phyloP scores from a whole-genome alignment of 352 stramenopile species.

The Aphanomyces invadans region DNA sequence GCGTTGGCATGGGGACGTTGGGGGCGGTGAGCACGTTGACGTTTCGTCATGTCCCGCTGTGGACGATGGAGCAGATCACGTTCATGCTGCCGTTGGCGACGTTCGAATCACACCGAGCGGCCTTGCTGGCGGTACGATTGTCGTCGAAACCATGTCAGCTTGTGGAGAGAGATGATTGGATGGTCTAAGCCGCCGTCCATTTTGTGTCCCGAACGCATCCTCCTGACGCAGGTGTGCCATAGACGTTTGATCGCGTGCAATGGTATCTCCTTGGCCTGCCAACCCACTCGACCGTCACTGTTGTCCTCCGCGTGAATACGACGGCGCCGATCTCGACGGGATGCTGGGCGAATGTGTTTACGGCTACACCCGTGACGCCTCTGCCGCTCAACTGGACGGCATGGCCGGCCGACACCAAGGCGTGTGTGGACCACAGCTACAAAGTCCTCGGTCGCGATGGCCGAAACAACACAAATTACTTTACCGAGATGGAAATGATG shows the following conservation, averaged over 20 bases:
- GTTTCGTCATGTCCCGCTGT: constrained; percentile 15
- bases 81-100: constrained; percentile 6
- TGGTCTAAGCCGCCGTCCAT: not conserved
- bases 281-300: not conserved
- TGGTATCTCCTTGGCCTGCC: constrained; percentile 13
- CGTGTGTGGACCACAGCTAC: constrained; percentile 23
- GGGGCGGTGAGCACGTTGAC: constrained; percentile 19
- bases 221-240: not conserved
- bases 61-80: constrained; percentile 24
- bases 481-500: constrained; percentile 25
- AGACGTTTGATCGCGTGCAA: constrained; percentile 15
- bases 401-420: constrained; percentile 2
- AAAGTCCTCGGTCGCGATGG: constrained; percentile 12
- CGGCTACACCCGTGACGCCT: not conserved
- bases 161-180: not conserved
- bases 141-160: not conserved
- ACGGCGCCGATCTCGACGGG: constrained; percentile 14
- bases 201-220: not conserved
- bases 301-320: constrained; percentile 21
- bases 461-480: constrained; percentile 18
- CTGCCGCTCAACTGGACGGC: not conserved
- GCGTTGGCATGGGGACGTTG: constrained; percentile 18
- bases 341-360: constrained; percentile 1
- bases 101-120: not conserved
- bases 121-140: not conserved